Base-by-base conservation (phyloP, 2,329 filamentous ascomycete genomes). In the Colletotrichum tanaceti region DNA sequence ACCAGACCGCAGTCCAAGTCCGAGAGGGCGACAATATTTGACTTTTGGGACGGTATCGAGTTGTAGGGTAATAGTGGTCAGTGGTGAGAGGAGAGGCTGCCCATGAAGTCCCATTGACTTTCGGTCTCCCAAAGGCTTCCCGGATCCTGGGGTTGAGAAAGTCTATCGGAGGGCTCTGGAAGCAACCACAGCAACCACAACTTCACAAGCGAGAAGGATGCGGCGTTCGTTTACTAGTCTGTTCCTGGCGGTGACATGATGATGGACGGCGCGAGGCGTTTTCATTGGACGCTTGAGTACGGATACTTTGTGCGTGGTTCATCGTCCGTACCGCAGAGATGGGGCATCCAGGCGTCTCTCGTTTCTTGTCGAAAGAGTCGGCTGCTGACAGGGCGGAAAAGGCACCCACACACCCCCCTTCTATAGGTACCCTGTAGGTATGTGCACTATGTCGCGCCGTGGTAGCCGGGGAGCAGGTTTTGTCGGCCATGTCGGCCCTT, bases 141-240 rank as follows among this genome's bases (percentile, higher is more conserved):
- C 38, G 41, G 59, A 64, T 68, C 59, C 38, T 41, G 53, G 46
- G 38, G 50, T 54, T 32, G 54, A 20, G 22, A 20, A 50, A 57
- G 58, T 57, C 43, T 62, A 62, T 66, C 63, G 63, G 58, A 54
- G 35, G 20, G n/a, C 35, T 55, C 18, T 41, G 9, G 35, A 4
- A 41, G 16, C 16, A 24, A 64, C 24, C 16, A 61, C 18, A 46
- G 28, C n/a, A 43, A 63, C n/a, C 16, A 61, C 59, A 53, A 47
- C n/a, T n/a, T n/a, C n/a, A n/a, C n/a, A n/a, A n/a, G 53, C 65
- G 65, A 63, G 39, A 53, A 59, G 65, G 55, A 55, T 65, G 55
- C 60, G 65, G 62, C 65, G 55, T 38, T n/a, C 50, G 38, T 49
- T 38, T 68, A 38, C 38, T 49, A 57, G 47, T 43, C 55, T 41